These are phyloP conservation scores for Crithidia thermophila DNA, from an alignment of 208 protist species.

Conservation along the genomic window DNA sequence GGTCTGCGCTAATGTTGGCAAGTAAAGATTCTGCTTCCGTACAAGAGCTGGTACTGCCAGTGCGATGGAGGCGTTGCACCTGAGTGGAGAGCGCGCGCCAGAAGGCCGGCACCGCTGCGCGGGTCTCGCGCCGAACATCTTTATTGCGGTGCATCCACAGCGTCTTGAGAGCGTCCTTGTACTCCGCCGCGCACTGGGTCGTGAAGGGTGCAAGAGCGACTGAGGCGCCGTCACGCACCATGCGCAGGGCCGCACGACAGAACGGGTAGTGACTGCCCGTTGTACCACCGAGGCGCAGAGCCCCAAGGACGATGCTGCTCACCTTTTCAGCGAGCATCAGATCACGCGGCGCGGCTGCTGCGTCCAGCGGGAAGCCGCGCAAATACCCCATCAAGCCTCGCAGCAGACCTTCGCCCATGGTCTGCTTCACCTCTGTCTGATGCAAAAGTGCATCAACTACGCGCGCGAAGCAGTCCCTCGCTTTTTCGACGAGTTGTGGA, in stretches of 20 bases:
- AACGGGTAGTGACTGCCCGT: conserved; percentile 44
- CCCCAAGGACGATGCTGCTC: conserved; percentile 46
- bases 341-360: neutral
- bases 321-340: conserved; percentile 35
- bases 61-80: neutral
- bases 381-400: conserved; percentile 43
- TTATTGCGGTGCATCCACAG: conserved; percentile 65
- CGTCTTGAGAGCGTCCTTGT: conserved; percentile 17
- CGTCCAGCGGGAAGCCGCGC: conserved; percentile 26
- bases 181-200: conserved; percentile 27
- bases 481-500: neutral
- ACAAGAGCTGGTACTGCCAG: too few relatives aligned
- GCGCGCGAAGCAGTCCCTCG: conserved; percentile 19
- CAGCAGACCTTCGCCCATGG: conserved; percentile 52
- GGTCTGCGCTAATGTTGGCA: neutral
- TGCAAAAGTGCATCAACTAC: conserved; percentile 24
- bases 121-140: conserved; percentile 47
- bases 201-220: conserved; percentile 36
- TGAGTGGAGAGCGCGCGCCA: conserved; percentile 37
- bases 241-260: conserved; percentile 41
- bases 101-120: conserved; percentile 40
- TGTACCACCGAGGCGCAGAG: conserved; percentile 27
- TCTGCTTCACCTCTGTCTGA: conserved; percentile 26
- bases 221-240: conserved; percentile 34
- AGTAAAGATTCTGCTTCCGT: too few relatives aligned